These are phyloP conservation scores for Bertia moriformis DNA, from an alignment of 2,329 filamentous ascomycete genomes.

Conservation along the genomic window DNA sequence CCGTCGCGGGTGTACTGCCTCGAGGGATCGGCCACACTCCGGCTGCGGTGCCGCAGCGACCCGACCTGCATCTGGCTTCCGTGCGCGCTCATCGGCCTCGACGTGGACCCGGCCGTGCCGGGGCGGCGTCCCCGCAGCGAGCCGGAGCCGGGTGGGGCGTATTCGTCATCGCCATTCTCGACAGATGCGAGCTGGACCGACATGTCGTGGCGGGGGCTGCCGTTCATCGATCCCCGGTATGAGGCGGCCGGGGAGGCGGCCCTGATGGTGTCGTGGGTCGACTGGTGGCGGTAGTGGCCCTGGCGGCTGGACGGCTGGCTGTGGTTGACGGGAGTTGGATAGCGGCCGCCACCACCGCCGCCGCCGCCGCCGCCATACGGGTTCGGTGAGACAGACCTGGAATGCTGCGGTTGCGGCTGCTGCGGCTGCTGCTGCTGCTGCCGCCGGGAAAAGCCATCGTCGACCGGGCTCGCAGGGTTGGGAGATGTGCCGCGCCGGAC, in stretches of 20 bases:
- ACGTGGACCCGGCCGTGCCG: neutral
- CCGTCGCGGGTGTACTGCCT: conserved; percentile 76
- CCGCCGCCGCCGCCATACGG: too few relatives aligned
- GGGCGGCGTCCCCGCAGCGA: conserved; percentile 30
- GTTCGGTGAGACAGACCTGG: too few relatives aligned
- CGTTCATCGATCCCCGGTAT: conserved; percentile 34
- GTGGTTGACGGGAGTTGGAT: too few relatives aligned
- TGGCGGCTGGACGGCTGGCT: neutral
- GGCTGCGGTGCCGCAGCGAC: conserved; percentile 47
- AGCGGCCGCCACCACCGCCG: too few relatives aligned
- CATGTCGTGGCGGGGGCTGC: conserved; percentile 38
- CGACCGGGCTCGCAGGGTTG: too few relatives aligned
- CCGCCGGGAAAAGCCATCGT: too few relatives aligned
- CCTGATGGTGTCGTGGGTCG: conserved; percentile 32
- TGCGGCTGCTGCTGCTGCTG: too few relatives aligned
- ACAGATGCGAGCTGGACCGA: conserved; percentile 49
- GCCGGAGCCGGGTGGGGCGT: conserved; percentile 41
- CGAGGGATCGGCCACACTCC: conserved; percentile 73
- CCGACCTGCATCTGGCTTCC: conserved; percentile 20
- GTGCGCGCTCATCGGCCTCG: conserved; percentile 28
- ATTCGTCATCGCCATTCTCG: too few relatives aligned
- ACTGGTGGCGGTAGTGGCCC: conserved; percentile 7
- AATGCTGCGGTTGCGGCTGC: too few relatives aligned
- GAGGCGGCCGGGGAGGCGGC: conserved; percentile 59
- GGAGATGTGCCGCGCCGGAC: neutral